These are phyloP conservation scores for Malus fusca DNA, from an alignment of 306 rosid species.

Conservation along the genomic window DNA sequence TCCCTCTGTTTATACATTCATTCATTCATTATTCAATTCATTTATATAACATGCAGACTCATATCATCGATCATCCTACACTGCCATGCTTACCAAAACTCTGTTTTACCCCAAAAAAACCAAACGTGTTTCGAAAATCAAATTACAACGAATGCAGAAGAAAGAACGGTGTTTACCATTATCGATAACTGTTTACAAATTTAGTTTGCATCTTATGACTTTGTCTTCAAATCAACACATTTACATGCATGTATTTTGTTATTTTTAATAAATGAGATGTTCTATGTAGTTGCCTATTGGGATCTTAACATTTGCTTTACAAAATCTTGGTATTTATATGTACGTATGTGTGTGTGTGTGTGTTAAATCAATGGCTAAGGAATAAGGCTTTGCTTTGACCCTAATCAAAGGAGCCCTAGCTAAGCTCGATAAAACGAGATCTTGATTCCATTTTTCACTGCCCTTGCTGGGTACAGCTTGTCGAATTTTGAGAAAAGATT, in stretches of 20 bases:
- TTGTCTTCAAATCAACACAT: no score
- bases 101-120: slow-evolving; percentile 3
- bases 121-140: not conserved
- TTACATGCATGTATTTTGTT: no score
- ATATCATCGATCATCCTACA: slow-evolving; percentile 28
- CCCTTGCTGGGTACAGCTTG: not conserved
- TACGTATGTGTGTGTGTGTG: no score
- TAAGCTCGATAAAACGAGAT: no score
- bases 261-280: no score
- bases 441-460: not conserved
- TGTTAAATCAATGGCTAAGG: no score
- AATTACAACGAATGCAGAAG: slow-evolving; percentile 5
- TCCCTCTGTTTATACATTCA: slow-evolving; percentile 30
- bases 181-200: slow-evolving; percentile 41
- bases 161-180: slow-evolving; percentile 44
- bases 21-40: slow-evolving; percentile 18
- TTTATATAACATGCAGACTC: slow-evolving; percentile 29
- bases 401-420: no score
- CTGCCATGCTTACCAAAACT: slow-evolving; percentile 29
- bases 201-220: no score
- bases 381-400: no score
- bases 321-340: no score
- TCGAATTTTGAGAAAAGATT: not conserved
- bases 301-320: no score
- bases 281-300: no score